Evolutionary conservation across 495 filamentous ascomycete species (phyloP), one percentile per base, ranked within the genome.

Genomic region (Filosporella fistucella): DNA sequence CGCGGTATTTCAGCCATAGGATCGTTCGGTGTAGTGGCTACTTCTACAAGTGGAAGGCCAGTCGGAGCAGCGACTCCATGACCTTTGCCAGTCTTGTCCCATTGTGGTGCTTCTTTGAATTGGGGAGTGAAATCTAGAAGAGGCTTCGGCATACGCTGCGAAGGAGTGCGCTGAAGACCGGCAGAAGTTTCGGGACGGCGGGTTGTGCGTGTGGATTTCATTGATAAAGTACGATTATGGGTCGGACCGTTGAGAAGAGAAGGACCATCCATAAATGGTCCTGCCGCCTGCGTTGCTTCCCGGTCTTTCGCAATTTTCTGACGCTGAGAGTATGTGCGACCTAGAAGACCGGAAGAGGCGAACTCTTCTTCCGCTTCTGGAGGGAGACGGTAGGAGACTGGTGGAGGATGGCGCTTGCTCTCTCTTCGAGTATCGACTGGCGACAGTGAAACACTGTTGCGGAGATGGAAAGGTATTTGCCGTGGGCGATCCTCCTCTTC

Each of bases 51-150:
- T 13, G 70, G 64, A 55, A 69, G 59, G 26, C 85, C 76, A 3
- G 10, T 29, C 1, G 75, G 66, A 1, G 84, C 78, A 6, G 67
- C 68, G 32, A 88, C 76, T 8, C 83, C 86, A 50, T 77, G 80
- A 11, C 89, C 89, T 42, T 80, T 82, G 26, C 76, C 72, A 0
- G 68, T 56, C 57, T 83, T 79, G 5, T 68, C 61, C 72, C 72
- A 76, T 55, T 94, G 89, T 4, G 84, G 87, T 16, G 87, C 73
- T 49, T 89, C 86, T 35, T 75, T 72, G 59, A 85, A 88, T n/a
- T 72, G 68, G 0, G 88, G 84, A 0, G 81, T 87, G 16, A 93
- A 72, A 54, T 90, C 86, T 11, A 96, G 69, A 0, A 95, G 72
- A 1, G 90, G 85, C 56, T 77, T 82, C 10, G 70, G 71, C 47